These are phyloP conservation scores for Schizosaccharomyces lindneri DNA, from an alignment of 805 yeast genomes.

Conservation along the genomic window DNA sequence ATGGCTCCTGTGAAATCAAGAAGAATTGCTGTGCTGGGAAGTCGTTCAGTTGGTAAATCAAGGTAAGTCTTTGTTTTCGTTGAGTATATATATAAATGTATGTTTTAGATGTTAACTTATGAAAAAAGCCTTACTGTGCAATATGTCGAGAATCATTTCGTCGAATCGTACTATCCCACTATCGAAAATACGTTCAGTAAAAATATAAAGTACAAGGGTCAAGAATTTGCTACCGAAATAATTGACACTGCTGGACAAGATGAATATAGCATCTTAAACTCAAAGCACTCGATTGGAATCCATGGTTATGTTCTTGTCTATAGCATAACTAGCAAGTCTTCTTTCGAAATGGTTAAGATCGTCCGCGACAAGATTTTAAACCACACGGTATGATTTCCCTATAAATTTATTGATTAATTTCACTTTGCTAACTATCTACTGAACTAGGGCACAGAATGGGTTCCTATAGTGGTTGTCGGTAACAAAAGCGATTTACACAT, in stretches of 20 bases:
- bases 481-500: slow-evolving; percentile 47
- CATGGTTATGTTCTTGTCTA: slow-evolving; percentile 68
- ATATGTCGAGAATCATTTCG: slow-evolving; percentile 69
- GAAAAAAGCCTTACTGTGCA: slow-evolving; percentile 60
- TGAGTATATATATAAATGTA: background rate
- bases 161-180: slow-evolving; percentile 76
- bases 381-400: slow-evolving; percentile 8
- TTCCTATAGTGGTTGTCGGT: slow-evolving; percentile 61
- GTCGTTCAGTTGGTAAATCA: slow-evolving; percentile 51
- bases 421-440: background rate
- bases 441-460: slow-evolving; percentile 27
- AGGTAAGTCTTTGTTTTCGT: background rate
- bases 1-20: slow-evolving; percentile 24
- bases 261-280: slow-evolving; percentile 58
- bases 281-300: slow-evolving; percentile 52
- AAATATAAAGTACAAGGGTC: slow-evolving; percentile 39
- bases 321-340: slow-evolving; percentile 51
- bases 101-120: slow-evolving; percentile 10
- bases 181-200: slow-evolving; percentile 67
- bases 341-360: slow-evolving; percentile 50
- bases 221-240: slow-evolving; percentile 58
- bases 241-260: slow-evolving; percentile 78
- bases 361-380: slow-evolving; percentile 69
- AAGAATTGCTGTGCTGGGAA: slow-evolving; percentile 67
- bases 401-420: background rate